A percentile compares a stretch with the other conserved stretches of the same genome.
Conservation (phyloP, 148 eudicot species). For the Vaccinium corymbosum region DNA sequence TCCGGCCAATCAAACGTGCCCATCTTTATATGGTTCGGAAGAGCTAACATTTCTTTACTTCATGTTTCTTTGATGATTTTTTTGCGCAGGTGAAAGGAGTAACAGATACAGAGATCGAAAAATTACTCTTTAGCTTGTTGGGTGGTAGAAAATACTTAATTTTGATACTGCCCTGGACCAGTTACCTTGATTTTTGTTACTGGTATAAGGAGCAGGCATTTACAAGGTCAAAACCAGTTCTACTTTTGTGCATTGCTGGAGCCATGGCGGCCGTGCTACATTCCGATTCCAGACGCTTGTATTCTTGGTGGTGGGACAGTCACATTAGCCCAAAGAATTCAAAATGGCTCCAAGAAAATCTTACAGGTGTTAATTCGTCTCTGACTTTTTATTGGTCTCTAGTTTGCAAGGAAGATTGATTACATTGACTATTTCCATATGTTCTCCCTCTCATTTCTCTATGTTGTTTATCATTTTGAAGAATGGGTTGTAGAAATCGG, state of each 20-base stretch:
- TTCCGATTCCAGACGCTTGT: constrained; percentile 56
- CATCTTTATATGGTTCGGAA: neutral
- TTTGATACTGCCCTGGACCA: constrained; percentile 46
- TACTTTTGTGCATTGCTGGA: constrained; percentile 33
- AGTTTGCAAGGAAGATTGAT: neutral
- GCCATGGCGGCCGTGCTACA: constrained; percentile 44
- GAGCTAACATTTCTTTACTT: constrained; percentile 3
- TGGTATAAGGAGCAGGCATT: constrained; percentile 36
- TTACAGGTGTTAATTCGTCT: constrained; percentile 34
- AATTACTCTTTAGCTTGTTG: constrained; percentile 4
- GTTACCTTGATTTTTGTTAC: constrained; percentile 21
- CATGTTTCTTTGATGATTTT: neutral
- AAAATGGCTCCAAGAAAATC: constrained; percentile 70
- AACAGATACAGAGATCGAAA: constrained; percentile 11
- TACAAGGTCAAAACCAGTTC: constrained; percentile 36
- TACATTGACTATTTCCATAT: neutral
- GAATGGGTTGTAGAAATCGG: neutral
- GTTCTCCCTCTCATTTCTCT: neutral
- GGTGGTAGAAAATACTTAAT: neutral
- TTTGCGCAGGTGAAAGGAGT: constrained; percentile 7
- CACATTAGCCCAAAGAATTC: constrained; percentile 66
- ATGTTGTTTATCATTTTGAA: constrained; percentile 1
- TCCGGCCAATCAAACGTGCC: neutral
- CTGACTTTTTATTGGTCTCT: neutral
- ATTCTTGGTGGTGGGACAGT: constrained; percentile 80